Base-by-base conservation (phyloP, 2,329 filamentous ascomycete species). In the Fusarium sambucinum region DNA sequence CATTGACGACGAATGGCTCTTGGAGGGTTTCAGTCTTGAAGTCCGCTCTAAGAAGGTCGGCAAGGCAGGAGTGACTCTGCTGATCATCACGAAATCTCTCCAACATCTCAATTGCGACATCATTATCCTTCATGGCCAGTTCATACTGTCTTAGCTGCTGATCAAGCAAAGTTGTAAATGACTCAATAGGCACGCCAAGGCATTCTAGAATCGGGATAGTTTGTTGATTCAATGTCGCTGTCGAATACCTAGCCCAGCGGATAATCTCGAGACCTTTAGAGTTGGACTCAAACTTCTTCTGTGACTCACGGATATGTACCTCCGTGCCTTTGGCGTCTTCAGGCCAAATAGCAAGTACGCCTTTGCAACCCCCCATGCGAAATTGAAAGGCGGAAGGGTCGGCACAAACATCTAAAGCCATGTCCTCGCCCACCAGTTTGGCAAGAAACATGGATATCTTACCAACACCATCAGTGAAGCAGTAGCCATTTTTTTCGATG, bases 381-480 rank as follows among this genome's bases (percentile, higher is more conserved):
- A 98, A 97, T 73, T 99, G 96, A 69, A 92, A 95, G 0, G 92
- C 91, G 0, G 94, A 97, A 0, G 96, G 94, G 7, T 87, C 81
- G 3, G 84, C 79, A 3, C 85, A 78, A 14, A 84, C 84, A 21
- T 83, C 80, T 30, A 94, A 76, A 1, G 85, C 85, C 63, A 96
- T 87, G 68, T 96, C 91, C 16, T 87, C 81, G 11, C 90, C 86
- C 44, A 96, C 88, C 79, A 96, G 87, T 29, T 88, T 82, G 1
- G 94, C 92, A 23, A 97, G 82, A 61, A 92, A 90, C 1, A 79
- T 80, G 0, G 95, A 97, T n/a, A 99, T 93, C 75, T 93, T 96
- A 2, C 96, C 96, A 5, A 98, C 92, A 0, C 96, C 96, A 74
- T 99, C 96, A 0, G 92, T 96, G 76, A 98, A 99, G 63, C 83